Conservation (phyloP, 129 eudicot genomes). For the Rutidosis leptorrhynchoides region DNA sequence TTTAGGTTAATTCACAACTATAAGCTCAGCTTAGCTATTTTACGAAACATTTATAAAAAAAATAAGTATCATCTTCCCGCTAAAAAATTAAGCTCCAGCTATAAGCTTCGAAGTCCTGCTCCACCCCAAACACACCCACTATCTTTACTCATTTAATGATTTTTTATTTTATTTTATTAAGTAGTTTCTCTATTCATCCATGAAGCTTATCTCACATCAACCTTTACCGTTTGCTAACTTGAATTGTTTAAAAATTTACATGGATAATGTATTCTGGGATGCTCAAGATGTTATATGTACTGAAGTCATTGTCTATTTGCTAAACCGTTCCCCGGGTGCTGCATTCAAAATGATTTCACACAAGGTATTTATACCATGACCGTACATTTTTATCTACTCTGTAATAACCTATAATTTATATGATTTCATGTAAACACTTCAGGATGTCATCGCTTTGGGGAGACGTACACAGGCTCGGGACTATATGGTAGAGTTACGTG, state of each 20-base stretch:
- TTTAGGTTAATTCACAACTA: too few relatives aligned
- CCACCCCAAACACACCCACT: too few relatives aligned
- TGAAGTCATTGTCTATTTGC: slow-evolving; percentile 13
- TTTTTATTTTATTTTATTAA: not conserved
- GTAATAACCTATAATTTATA: too few relatives aligned
- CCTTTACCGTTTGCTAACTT: slow-evolving; percentile 22
- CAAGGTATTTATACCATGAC: slow-evolving; percentile 2
- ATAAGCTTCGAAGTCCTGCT: too few relatives aligned
- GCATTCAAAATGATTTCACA: slow-evolving; percentile 2
- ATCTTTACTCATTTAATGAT: too few relatives aligned
- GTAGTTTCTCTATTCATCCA: slow-evolving; percentile 3
- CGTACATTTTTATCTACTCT: not conserved
- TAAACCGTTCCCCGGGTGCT: slow-evolving; percentile 11
- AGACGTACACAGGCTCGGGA: not conserved
- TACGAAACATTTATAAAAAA: too few relatives aligned
- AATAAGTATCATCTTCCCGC: too few relatives aligned
- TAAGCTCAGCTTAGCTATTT: too few relatives aligned
- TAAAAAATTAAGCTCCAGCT: too few relatives aligned
- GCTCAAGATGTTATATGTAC: not conserved
- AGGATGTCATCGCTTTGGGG: too few relatives aligned
- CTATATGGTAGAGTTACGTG: not conserved
- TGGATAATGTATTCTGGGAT: not conserved
- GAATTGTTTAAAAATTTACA: not conserved
- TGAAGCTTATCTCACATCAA: slow-evolving; percentile 6
- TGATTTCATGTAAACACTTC: too few relatives aligned